Evolutionary conservation across 129 eudicot species (phyloP).

Genomic region (Flaveria sonorensis): DNA sequence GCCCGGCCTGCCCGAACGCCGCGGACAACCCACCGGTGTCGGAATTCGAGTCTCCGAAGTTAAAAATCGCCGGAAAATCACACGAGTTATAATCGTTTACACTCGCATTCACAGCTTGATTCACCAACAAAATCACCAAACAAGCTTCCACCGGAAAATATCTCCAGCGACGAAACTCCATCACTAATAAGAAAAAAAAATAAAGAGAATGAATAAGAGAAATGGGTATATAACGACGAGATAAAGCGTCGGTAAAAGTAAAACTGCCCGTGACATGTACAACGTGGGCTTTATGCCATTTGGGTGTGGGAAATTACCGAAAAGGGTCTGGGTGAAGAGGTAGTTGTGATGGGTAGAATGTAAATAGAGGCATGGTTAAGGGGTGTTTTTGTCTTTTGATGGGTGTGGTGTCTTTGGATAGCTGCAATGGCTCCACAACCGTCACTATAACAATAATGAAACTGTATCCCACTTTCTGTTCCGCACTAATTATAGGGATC

Average conservation of each 20-base stretch:
- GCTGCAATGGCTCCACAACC: conserved; percentile 8
- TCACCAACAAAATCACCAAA: conserved; percentile 19
- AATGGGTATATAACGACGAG: neutral
- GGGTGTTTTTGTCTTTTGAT: conserved; percentile 25
- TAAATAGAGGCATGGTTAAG: neutral
- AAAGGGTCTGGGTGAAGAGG: neutral
- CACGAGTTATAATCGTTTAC: conserved; percentile 29
- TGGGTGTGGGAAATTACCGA: conserved; percentile 22
- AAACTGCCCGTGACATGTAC: conserved; percentile 27
- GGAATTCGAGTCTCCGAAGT: conserved; percentile 95
- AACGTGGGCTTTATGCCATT: conserved; percentile 24
- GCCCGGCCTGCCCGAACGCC: conserved; percentile 81
- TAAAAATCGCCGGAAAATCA: conserved; percentile 72
- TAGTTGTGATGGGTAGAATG: neutral
- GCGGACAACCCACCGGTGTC: conserved; percentile 97
- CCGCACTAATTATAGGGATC: neutral
- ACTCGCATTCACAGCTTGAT: conserved; percentile 20
- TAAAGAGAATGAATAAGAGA: neutral
- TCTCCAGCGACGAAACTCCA: conserved; percentile 26
- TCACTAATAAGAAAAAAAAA: neutral
- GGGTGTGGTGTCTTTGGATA: neutral
- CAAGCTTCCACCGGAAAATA: neutral
- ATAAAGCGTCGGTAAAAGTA: conserved; percentile 23
- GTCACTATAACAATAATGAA: neutral
- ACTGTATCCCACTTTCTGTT: conserved; percentile 24